These are phyloP conservation scores for Clathrospora elynae DNA, from an alignment of 2,329 filamentous ascomycete species.

Conservation along the genomic window DNA sequence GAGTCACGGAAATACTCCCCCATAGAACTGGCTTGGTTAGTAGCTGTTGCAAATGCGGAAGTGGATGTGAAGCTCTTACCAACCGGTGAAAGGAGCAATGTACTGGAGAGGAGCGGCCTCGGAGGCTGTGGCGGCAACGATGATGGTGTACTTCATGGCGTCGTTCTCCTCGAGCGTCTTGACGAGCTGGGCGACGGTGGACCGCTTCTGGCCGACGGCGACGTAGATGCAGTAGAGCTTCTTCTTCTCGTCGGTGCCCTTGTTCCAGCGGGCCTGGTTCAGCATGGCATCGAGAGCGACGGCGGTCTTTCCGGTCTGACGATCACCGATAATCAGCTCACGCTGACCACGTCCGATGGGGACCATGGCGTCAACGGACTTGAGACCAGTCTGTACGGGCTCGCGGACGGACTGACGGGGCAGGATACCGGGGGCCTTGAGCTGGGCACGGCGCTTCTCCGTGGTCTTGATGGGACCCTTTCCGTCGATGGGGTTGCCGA, in stretches of 20 bases:
- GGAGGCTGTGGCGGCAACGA: slow-evolving; percentile 95
- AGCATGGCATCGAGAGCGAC: slow-evolving; percentile 97
- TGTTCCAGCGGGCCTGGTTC: slow-evolving; percentile 99
- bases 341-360: slow-evolving; percentile 99
- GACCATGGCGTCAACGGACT: slow-evolving; percentile 99
- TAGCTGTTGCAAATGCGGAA: too few species aligned
- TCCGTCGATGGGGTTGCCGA: slow-evolving; percentile 99
- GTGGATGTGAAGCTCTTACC: too few species aligned
- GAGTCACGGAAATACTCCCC: slow-evolving; percentile 70
- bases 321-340: slow-evolving; percentile 99
- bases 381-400: slow-evolving; percentile 98
- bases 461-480: slow-evolving; percentile 95
- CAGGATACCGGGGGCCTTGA: slow-evolving; percentile 98
- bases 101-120: slow-evolving; percentile 93
- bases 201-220: slow-evolving; percentile 98
- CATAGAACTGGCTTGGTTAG: too few species aligned
- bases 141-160: slow-evolving; percentile 95
- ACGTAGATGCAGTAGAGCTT: slow-evolving; percentile 99
- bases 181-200: slow-evolving; percentile 98
- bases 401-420: slow-evolving; percentile 96
- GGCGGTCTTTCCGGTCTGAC: slow-evolving; percentile 99
- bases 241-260: slow-evolving; percentile 82
- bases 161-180: slow-evolving; percentile 99
- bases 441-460: slow-evolving; percentile 92
- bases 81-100: slow-evolving; percentile 86